Conservation (phyloP, 2,329 filamentous ascomycete genomes). For the Cytospora paraplurivora region DNA sequence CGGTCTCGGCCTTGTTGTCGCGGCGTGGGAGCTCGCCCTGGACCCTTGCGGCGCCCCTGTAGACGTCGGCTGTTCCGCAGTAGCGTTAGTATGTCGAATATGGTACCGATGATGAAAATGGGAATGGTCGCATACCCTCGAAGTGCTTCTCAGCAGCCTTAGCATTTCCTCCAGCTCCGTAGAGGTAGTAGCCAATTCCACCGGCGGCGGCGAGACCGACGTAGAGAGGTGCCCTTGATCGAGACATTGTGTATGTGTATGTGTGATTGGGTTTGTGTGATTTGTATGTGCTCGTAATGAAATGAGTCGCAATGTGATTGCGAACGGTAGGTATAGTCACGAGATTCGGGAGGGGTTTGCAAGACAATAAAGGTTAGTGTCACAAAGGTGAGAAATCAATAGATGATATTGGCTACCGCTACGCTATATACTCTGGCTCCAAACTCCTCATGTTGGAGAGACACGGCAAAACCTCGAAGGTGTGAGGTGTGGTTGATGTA, state of each 20-base stretch:
- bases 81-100: neutral
- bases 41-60: conserved; percentile 66
- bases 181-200: conserved; percentile 87
- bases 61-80: conserved; percentile 68
- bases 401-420: neutral
- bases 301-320: neutral
- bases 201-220: conserved; percentile 66
- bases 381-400: neutral
- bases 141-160: conserved; percentile 84
- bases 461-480: too few relatives aligned
- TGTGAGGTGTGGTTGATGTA: conserved; percentile 2
- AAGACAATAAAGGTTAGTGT: neutral
- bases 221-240: conserved; percentile 49
- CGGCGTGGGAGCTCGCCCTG: conserved; percentile 66
- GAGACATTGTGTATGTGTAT: conserved; percentile 44
- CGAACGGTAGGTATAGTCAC: neutral
- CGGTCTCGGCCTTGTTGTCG: conserved; percentile 64
- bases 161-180: conserved; percentile 77
- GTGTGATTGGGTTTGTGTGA: neutral
- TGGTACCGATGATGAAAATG: neutral
- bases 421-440: neutral
- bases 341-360: neutral
- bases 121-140: conserved; percentile 63
- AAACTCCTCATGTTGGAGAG: neutral
- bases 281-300: neutral